Evolutionary conservation across 805 yeast genomes (phyloP).

Genomic region (Torulaspora indica): DNA sequence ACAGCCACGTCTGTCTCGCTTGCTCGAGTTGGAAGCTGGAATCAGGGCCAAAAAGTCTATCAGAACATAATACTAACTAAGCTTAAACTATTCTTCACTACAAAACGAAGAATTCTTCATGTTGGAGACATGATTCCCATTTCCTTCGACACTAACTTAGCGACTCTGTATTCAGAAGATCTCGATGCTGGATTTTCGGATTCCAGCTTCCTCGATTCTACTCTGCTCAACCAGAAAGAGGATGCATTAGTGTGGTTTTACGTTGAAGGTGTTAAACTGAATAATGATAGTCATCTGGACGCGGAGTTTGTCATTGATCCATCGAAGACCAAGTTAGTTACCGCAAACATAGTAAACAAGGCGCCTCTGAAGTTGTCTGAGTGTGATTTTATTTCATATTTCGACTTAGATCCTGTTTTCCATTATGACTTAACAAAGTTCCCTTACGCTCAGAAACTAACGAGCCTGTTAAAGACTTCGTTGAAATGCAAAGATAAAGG

Average conservation of each 20-base stretch:
- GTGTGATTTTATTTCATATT: constrained; percentile 45
- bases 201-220: neutral
- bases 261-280: constrained; percentile 45
- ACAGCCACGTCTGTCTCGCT: constrained; percentile 25
- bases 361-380: constrained; percentile 34
- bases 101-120: constrained; percentile 51
- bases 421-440: constrained; percentile 36
- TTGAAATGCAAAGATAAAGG: constrained; percentile 29
- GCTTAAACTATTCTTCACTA: constrained; percentile 58
- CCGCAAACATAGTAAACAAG: constrained; percentile 55
- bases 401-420: constrained; percentile 42
- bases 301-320: constrained; percentile 61
- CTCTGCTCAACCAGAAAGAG: constrained; percentile 35
- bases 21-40: constrained; percentile 28
- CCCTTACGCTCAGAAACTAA: constrained; percentile 48
- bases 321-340: constrained; percentile 55
- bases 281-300: constrained; percentile 9
- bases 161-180: constrained; percentile 16
- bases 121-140: constrained; percentile 73
- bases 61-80: constrained; percentile 46
- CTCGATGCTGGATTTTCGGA: neutral
- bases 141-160: constrained; percentile 49
- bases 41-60: constrained; percentile 28
- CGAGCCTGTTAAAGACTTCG: constrained; percentile 53
- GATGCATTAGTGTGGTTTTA: constrained; percentile 84